Conservation (phyloP, 1,284 basidiomycete species). For the Amylostereum chailletii region DNA sequence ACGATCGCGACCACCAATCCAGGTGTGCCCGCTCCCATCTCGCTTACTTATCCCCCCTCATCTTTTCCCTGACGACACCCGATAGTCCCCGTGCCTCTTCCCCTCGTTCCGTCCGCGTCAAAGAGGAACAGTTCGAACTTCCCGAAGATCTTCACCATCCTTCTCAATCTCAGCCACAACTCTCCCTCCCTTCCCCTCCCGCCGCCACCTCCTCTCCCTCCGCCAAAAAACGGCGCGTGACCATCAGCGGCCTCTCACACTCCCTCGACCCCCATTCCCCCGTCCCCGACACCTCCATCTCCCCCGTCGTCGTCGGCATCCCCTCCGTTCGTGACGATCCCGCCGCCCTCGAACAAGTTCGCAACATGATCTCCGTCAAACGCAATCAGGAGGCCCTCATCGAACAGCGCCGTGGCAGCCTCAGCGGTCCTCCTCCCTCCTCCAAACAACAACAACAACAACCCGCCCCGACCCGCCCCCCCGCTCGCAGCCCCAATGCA, state of each 20-base stretch:
- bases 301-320: constrained; percentile 58
- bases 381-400: constrained; percentile 64
- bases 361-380: constrained; percentile 53
- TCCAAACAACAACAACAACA: constrained; percentile 18
- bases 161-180: constrained; percentile 6
- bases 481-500: constrained; percentile 19
- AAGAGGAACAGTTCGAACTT: constrained; percentile 53
- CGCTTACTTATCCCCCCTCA: constrained; percentile 17
- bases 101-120: constrained; percentile 41
- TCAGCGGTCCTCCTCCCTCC: constrained; percentile 28
- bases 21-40: constrained; percentile 28
- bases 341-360: constrained; percentile 48
- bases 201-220: constrained; percentile 33
- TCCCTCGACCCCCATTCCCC: constrained; percentile 31
- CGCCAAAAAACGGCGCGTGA: constrained; percentile 67
- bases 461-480: constrained; percentile 14
- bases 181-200: constrained; percentile 15
- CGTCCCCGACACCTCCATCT: constrained; percentile 41
- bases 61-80: constrained; percentile 20
- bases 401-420: constrained; percentile 57
- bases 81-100: constrained; percentile 32
- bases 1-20: constrained; percentile 25
- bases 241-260: constrained; percentile 50
- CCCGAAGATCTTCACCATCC: constrained; percentile 26
- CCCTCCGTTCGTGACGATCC: constrained; percentile 51